Base-by-base conservation (phyloP, 768 basidiomycete species). In the Macrolepiota dolichaula region DNA sequence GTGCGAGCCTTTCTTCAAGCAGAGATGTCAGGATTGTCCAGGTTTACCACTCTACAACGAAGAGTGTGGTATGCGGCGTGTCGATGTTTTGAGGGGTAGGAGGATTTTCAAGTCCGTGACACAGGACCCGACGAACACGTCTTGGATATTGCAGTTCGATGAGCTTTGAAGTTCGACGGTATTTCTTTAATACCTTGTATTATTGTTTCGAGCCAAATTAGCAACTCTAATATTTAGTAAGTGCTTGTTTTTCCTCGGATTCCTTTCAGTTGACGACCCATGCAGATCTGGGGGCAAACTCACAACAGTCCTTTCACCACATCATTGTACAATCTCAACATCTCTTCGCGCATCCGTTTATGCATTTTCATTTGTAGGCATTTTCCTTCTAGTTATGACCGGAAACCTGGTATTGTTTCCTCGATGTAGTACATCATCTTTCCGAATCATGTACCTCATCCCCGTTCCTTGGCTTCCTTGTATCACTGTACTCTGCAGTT, bases 101-200 rank as follows among this genome's bases (percentile, higher is more conserved):
- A 80, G 82, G 27, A 68, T 85, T 57, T 88, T 87, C 69, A 77
- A 77, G 51, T 84, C 83, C 32, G 66, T 88, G 62, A 74, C 74
- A 5, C 78, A 75, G 38, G 40, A 57, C 11, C 42, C 57, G 36
- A 54, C 57, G 13, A 55, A 38, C 50, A 57, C 54, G 19, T 47
- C 29, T 24, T 65, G 64, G 64, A 17, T 44, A 38, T 47, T 65
- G 38, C 55, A 63, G 19, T 58, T 65, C 32, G 64, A 65, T 40
- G 53, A 61, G 27, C 40, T 35, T 25, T 51, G 37, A 51, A 44
- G 27, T 46, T 51, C 15, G 50, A 11, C 17, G 36, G 24, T 51
- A 44, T 52, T 29, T 59, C 25, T 40, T 52, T 37, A 25, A 29
- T 19, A 37, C 29, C 24, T 50, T 40, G 36, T 50, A 24, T 22